Percentiles rank a stretch among this genome's conserved stretches.
phyloP scores from a whole-genome alignment of 2,329 filamentous ascomycete species.

The Fusarium circinatum region DNA sequence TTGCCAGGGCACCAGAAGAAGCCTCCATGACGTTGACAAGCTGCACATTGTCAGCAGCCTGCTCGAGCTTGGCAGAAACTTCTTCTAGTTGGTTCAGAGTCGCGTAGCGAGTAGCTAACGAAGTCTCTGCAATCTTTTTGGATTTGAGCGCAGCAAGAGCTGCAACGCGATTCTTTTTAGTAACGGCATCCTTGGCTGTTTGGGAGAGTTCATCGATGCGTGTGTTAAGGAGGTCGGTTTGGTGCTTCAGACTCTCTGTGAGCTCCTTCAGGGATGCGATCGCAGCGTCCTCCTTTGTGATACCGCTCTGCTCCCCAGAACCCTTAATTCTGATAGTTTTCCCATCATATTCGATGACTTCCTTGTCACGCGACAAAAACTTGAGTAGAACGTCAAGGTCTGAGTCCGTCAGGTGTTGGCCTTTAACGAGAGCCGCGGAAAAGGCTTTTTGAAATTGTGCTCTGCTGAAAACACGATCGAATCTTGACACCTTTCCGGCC shows the following conservation, averaged over 20 bases:
- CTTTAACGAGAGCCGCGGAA: conserved; percentile 60
- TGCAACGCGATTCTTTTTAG: conserved; percentile 75
- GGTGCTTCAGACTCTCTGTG: conserved; percentile 76
- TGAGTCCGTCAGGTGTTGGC: conserved; percentile 63
- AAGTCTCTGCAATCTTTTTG: conserved; percentile 83
- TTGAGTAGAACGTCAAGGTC: conserved; percentile 77
- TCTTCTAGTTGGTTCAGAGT: conserved; percentile 85
- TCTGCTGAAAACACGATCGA: conserved; percentile 75
- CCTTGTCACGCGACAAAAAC: conserved; percentile 76
- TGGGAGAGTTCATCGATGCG: conserved; percentile 73
- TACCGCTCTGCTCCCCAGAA: conserved; percentile 58
- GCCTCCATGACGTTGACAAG: conserved; percentile 85
- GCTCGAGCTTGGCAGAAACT: conserved; percentile 83
- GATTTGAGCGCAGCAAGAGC: conserved; percentile 83
- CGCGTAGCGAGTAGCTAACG: conserved; percentile 75
- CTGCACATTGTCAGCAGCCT: conserved; percentile 85
- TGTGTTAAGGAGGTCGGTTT: conserved; percentile 73
- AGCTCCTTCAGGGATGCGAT: conserved; percentile 87
- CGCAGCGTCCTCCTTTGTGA: conserved; percentile 82
- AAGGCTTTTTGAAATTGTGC: conserved; percentile 71
- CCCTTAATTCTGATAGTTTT: conserved; percentile 79
- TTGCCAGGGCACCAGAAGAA: conserved; percentile 76
- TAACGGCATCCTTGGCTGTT: conserved; percentile 76
- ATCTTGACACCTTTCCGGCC: conserved; percentile 57
- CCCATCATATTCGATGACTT: conserved; percentile 67